Evolutionary conservation across 805 yeast genomes (phyloP), one percentile per base, ranked within the genome.

Genomic region (Wickerhamomyces tratensis): DNA sequence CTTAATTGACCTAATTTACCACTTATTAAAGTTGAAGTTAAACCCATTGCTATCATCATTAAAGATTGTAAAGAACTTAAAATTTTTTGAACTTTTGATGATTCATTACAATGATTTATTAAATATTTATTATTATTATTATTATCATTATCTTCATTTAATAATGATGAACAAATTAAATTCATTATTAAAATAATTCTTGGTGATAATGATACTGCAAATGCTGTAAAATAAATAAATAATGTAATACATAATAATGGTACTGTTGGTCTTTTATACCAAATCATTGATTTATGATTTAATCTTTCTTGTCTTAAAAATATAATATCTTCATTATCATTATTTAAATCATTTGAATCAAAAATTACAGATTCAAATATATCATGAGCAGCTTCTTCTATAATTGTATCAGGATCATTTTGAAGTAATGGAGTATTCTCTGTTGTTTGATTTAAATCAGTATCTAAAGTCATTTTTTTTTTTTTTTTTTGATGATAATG

Each of bases 1-100:
- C 85, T 76, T 12, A 76, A 53, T 41, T 76, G 74, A 2, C 87
- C 82, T 43, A 82, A 59, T 49, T 77, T 78, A 1, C 84, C 82
- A 44, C 78, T 62, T n/a, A 78, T 72, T 1, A 79, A 43, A 25
- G 77, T 65, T 29, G 71, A 67, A 4, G 75, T 54, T 0, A 72
- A 43, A 1, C 79, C 79, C 6, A 62, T 51, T 2, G 68, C 43
- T 6, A 79, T 48, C 37, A 65, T 57, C 15, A 54, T 50, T 43
- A 67, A 61, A 40, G 80, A 70, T 42, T 74, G 74, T 37, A 82
- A 59, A 37, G 64, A 58, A 4, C 86, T 76, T 25, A 72, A 62
- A 31, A 54, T 45, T 26, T 53, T 57, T 51, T 76, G 80, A 3
- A 75, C 71, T 20, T 50, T 44, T 27, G 30, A 27, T 27, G 7